phyloP scores from a whole-genome alignment of 2,329 filamentous ascomycete genomes.

The Pyricularia grisea region DNA sequence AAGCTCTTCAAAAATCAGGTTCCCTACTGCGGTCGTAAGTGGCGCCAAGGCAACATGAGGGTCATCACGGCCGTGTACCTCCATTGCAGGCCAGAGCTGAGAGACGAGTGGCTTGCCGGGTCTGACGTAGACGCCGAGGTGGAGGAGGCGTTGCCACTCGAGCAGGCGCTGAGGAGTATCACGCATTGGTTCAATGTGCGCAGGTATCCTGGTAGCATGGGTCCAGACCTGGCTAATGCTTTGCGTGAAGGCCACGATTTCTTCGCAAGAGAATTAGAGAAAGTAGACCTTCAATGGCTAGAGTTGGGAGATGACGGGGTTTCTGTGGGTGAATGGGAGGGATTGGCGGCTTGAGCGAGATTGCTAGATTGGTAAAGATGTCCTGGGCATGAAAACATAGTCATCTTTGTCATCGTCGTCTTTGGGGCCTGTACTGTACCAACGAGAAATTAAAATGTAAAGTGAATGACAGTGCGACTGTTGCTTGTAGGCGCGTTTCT shows the following conservation, averaged over 20 bases:
- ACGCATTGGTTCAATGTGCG: constrained; percentile 94
- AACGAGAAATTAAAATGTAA: neutral
- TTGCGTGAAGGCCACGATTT: constrained; percentile 70
- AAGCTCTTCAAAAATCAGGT: constrained; percentile 99
- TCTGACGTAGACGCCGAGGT: constrained; percentile 89
- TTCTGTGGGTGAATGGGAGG: constrained; percentile 14
- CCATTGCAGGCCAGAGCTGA: constrained; percentile 82
- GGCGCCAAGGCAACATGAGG: constrained; percentile 96
- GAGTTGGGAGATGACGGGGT: constrained; percentile 17
- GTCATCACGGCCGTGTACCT: constrained; percentile 96
- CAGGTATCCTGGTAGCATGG: constrained; percentile 72
- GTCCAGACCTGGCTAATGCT: constrained; percentile 42
- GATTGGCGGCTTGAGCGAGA: constrained; percentile 1
- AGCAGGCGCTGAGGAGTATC: constrained; percentile 79
- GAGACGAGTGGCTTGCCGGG: constrained; percentile 91
- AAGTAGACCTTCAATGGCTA: constrained; percentile 47
- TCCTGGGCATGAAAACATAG: neutral
- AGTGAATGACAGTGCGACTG: neutral
- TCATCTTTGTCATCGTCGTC: neutral
- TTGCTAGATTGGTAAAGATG: neutral
- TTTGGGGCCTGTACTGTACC: neutral
- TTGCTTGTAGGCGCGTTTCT: neutral
- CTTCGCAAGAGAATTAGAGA: constrained; percentile 68
- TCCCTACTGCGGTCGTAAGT: constrained; percentile 95
- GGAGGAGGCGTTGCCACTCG: constrained; percentile 82